Evolutionary conservation across 2,329 filamentous ascomycete genomes (phyloP), one percentile per base, ranked within the genome.

Genomic region (Nakataea oryzae): DNA sequence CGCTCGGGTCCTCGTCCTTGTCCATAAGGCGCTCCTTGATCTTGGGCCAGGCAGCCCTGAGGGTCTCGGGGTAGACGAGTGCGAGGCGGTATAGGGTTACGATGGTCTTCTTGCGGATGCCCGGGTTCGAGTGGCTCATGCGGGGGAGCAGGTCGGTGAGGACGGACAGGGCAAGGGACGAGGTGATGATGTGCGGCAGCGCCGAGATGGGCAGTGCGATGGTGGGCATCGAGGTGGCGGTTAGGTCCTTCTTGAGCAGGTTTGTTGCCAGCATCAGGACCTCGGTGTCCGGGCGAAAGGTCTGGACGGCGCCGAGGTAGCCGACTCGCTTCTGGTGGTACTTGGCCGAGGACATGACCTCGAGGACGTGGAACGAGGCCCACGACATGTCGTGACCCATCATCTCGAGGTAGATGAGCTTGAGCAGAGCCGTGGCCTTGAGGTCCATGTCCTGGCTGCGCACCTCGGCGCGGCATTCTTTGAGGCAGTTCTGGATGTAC

Each of bases 321-420:
- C 93, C 95, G 57, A 97, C 91, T 66, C 93, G 85, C 77, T 99
- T 99, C 75, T 97, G 93, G 67, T 92, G 84, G 74, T 96, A 96
- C 73, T 97, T 97, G 58, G 89, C 82, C 54, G 91, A 96, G 50
- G 93, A 96, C 95, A 99, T 99, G 76, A 99, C 95, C 78, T 99
- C 95, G 58, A 99, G 87, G 61, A 97, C 93, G 74, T 99, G 91
- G 77, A 99, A 99, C 14, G 93, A 93, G 4, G 95, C 95, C 95
- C 95, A 99, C 3, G 93, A 97, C 95, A 99, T 99, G 76, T 97
- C 95, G 73, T 97, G 90, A 17, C 95, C 95, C 68, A 97, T 93
- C 95, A 99, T 99, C 74, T 99, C 95, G 67, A 99, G 85, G 74
- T 99, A 99, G 61, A 97, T 88, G 69, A 99, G 84, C 79, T 99